Conservation (phyloP, 2,329 filamentous ascomycete species). For the Keithomyces neogunnii region DNA sequence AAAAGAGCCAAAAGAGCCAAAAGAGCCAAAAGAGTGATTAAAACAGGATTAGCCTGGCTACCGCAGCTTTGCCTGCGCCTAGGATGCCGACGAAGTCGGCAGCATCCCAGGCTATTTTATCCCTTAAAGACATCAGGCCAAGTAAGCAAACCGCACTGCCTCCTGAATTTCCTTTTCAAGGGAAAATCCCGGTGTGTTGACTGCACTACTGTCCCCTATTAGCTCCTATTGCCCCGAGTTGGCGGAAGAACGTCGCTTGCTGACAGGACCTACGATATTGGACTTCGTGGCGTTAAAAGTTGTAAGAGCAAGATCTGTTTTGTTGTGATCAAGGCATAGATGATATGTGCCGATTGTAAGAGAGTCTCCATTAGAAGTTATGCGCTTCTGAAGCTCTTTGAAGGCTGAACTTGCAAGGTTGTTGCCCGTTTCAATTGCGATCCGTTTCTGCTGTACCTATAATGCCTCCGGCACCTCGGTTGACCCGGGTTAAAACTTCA, state of each 20-base stretch:
- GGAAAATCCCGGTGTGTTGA: conserved; percentile 15
- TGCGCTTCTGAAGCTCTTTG: conserved; percentile 34
- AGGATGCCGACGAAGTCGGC: no score
- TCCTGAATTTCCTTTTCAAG: conserved; percentile 23
- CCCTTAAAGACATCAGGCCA: conserved; percentile 2
- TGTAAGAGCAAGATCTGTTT: conserved; percentile 45
- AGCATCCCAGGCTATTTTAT: no score
- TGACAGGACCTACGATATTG: conserved; percentile 42
- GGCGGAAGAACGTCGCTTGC: conserved; percentile 41
- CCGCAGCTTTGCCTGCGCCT: no score
- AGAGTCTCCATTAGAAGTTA: conserved; percentile 51
- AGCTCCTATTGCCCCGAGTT: conserved; percentile 23
- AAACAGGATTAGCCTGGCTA: no score
- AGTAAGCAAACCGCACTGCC: conserved; percentile 2
- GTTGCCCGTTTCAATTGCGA: conserved; percentile 22
- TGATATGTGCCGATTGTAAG: conserved; percentile 50
- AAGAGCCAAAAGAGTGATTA: no score
- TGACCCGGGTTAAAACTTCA: no score
- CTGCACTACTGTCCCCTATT: conserved; percentile 6
- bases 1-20: no score
- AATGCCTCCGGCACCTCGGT: no score
- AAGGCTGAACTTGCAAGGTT: conserved; percentile 48
- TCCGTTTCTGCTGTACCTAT: no score
- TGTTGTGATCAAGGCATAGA: conserved; percentile 50
- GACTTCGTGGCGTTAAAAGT: conserved; percentile 44